These are phyloP conservation scores for Myxozyma neotropica DNA, from an alignment of 805 yeast genomes.

Conservation along the genomic window DNA sequence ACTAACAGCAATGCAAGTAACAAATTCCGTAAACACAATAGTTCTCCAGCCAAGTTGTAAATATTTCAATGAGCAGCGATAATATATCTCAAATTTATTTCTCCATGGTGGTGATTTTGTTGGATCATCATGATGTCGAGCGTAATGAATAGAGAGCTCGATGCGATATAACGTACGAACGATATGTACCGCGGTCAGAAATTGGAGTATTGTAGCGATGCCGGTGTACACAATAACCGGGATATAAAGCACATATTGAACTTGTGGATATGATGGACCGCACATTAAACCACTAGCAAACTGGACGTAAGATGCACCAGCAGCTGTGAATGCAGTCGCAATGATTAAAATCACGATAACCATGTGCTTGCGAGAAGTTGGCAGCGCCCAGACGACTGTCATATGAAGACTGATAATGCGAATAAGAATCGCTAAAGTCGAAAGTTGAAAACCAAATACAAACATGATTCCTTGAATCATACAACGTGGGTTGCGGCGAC, in stretches of 20 bases:
- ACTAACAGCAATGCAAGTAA: conserved; percentile 14
- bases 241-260: conserved; percentile 17
- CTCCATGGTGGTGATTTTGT: neutral
- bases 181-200: conserved; percentile 19
- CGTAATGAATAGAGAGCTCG: conserved; percentile 9
- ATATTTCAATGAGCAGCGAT: conserved; percentile 6
- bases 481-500: conserved; percentile 19
- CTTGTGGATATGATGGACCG: conserved; percentile 16
- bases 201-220: conserved; percentile 15
- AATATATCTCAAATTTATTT: conserved; percentile 1
- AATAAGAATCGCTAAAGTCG: conserved; percentile 18
- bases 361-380: conserved; percentile 7
- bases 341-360: neutral
- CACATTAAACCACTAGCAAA: conserved; percentile 21
- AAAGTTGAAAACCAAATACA: conserved; percentile 23
- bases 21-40: conserved; percentile 12
- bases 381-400: conserved; percentile 21
- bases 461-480: conserved; percentile 28
- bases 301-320: conserved; percentile 13
- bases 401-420: conserved; percentile 22
- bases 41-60: conserved; percentile 15
- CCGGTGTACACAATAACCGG: conserved; percentile 23
- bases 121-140: conserved; percentile 5
- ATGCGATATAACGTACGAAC: conserved; percentile 12
- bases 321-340: conserved; percentile 22